phyloP scores from a whole-genome alignment of 2,329 filamentous ascomycete genomes.

The Ramularia endophylla region DNA sequence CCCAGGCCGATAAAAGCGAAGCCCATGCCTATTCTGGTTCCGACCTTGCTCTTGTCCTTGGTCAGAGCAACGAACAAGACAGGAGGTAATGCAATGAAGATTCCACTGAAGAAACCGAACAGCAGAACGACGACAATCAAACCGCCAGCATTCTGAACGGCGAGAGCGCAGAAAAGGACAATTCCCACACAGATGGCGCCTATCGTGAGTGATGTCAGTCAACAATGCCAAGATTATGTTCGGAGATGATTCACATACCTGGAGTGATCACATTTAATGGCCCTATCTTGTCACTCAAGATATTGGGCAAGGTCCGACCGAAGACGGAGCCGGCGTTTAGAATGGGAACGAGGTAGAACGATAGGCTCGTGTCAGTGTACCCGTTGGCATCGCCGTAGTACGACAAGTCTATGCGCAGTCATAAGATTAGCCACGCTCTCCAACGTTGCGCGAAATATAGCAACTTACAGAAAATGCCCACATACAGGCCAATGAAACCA shows the following conservation, averaged over 20 bases:
- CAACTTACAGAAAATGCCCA: slow-evolving; percentile 36
- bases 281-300: slow-evolving; percentile 35
- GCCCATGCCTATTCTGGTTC: slow-evolving; percentile 28
- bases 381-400: slow-evolving; percentile 31
- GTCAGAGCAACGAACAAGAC: slow-evolving; percentile 37
- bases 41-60: slow-evolving; percentile 37
- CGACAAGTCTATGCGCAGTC: slow-evolving; percentile 32
- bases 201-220: slow-evolving; percentile 11
- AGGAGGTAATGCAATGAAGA: slow-evolving; percentile 39
- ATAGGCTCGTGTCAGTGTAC: slow-evolving; percentile 29
- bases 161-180: slow-evolving; percentile 34
- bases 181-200: slow-evolving; percentile 30
- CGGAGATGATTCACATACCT: slow-evolving; percentile 10
- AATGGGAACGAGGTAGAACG: slow-evolving; percentile 40
- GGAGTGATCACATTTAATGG: slow-evolving; percentile 33
- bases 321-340: slow-evolving; percentile 38
- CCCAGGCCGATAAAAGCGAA: slow-evolving; percentile 33
- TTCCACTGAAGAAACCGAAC: slow-evolving; percentile 40
- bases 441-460: no score
- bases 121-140: slow-evolving; percentile 34
- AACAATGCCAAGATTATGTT: background rate
- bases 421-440: no score
- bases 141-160: slow-evolving; percentile 29
- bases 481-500: slow-evolving; percentile 38
- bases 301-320: slow-evolving; percentile 37